A percentile compares a stretch with the other conserved stretches of the same genome.
phyloP scores from a whole-genome alignment of 2,329 filamentous ascomycete species.

The Aureobasidium zeae region DNA sequence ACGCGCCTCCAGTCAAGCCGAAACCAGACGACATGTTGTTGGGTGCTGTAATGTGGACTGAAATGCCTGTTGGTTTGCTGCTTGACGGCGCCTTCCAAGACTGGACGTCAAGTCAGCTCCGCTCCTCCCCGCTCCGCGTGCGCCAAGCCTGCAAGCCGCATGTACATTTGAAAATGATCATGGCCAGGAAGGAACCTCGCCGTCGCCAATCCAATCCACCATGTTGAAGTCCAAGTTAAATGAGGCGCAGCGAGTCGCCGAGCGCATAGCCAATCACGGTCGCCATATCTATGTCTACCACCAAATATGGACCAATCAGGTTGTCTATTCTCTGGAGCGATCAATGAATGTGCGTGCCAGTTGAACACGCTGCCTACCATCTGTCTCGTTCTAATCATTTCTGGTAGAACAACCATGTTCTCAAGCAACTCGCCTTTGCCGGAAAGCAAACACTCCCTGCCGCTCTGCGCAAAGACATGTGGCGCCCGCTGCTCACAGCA shows the following conservation, averaged over 20 bases:
- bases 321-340: slow-evolving; percentile 53
- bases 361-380: not conserved
- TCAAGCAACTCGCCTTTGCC: slow-evolving; percentile 52
- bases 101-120: too few species aligned
- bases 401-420: slow-evolving; percentile 40
- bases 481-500: slow-evolving; percentile 51
- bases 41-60: too few species aligned
- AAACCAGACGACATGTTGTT: slow-evolving; percentile 71
- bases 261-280: slow-evolving; percentile 38
- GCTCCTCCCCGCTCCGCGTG: not conserved
- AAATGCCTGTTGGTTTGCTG: too few species aligned
- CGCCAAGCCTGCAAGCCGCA: not conserved
- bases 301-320: slow-evolving; percentile 53
- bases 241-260: slow-evolving; percentile 25
- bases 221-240: slow-evolving; percentile 5
- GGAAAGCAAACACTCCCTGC: slow-evolving; percentile 55
- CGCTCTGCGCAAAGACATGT: slow-evolving; percentile 51
- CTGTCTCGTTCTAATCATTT: slow-evolving; percentile 7
- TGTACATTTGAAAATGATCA: too few species aligned
- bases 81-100: too few species aligned
- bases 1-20: slow-evolving; percentile 69
- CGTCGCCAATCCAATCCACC: too few species aligned
- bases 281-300: slow-evolving; percentile 55
- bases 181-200: too few species aligned
- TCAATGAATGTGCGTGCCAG: slow-evolving; percentile 42